Base-by-base conservation (phyloP, 331 rosid species). In the Rosa hybrid region DNA sequence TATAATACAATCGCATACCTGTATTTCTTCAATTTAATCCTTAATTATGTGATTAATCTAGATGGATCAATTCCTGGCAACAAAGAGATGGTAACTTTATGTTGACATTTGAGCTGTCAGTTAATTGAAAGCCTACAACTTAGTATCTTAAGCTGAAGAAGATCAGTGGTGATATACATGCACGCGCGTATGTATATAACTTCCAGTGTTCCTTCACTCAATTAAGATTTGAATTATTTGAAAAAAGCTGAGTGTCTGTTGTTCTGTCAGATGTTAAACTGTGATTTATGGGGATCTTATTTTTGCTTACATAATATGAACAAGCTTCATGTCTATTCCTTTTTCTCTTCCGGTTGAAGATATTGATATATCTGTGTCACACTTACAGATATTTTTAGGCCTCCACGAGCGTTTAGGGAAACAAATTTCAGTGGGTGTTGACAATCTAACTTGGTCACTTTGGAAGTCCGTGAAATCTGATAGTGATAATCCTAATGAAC, bases 321-420 rank as follows among this genome's bases (percentile, higher is more conserved):
- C 45, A 3, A 42, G 44, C 8, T 41, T 42, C 79, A 59, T 57
- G 79, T 18, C 16, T 14, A 30, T 18, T 51, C 64, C 38, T 34
- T 65, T 25, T 51, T 77, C 23, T 44, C 39, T 68, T 70, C 72
- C 38, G 51, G 46, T 69, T 77, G 71, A 83, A 3, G 25, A 49
- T 74, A 7, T 42, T 45, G 8, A 8, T 57, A 70, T 46, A 76
- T 38, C 44, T 77, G 14, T 64, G 59, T 85, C 51, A 59, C 46
- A 53, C 77, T 80, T 83, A 77, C 94, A 96, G 97, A 86, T 96
- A 82, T 82, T 64, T 78, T 70, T 41, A 4, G 85, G 90, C 63
- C 93, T 93, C n/a, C 80, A 86, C 1, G 68, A 76, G 79, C 79
- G 74, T 27, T 75, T 89, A n/a, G 87, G 87, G 12, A 77, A 81